Evolutionary conservation across 768 basidiomycete species (phyloP), one percentile per base, ranked within the genome.

Genomic region (Rhodotorula paludigena): DNA sequence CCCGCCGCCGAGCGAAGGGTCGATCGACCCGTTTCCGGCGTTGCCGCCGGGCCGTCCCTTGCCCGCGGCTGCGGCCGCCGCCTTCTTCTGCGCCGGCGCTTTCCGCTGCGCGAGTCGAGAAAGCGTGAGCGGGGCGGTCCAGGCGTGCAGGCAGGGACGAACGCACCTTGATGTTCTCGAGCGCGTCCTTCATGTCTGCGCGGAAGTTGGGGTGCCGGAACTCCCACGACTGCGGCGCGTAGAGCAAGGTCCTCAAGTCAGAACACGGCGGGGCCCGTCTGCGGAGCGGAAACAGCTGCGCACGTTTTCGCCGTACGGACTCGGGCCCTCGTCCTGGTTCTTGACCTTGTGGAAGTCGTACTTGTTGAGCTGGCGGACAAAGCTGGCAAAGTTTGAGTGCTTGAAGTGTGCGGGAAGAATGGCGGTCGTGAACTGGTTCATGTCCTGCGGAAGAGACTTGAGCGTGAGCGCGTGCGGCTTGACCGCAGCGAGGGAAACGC

Each of bases 311-410:
- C 85, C 84, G 64, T 82, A 90, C 69, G 86, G 84, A 18, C 28
- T 62, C 28, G 57, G 64, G 5, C 60, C 65, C 14, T 68, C 90
- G 71, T 92, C 91, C 4, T 85, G 86, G 74, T 89, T 90, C 79
- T 92, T 93, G 71, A 92, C 85, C 82, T 94, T 94, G 82, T 93
- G 92, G 73, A 94, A 94, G 79, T 93, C 92, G 77, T 94, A 94
- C 78, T 93, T 94, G 83, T 94, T 94, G 41, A 94, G 82, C 78
- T 94, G 92, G 3, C 91, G 84, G 10, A 94, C 92, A 76, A 94
- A 94, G 60, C 84, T 85, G 38, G 91, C 91, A 78, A 94, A 94
- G 76, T 94, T 94, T 12, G 89, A 90, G 77, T 94, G 91, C 78
- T 93, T 92, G 85, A 94, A 94, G 82, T 92, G 86, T 44, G 88